Evolutionary conservation across 208 protist species (phyloP), one percentile per base, ranked within the genome.

Genomic region (Phytomonas serpens): DNA sequence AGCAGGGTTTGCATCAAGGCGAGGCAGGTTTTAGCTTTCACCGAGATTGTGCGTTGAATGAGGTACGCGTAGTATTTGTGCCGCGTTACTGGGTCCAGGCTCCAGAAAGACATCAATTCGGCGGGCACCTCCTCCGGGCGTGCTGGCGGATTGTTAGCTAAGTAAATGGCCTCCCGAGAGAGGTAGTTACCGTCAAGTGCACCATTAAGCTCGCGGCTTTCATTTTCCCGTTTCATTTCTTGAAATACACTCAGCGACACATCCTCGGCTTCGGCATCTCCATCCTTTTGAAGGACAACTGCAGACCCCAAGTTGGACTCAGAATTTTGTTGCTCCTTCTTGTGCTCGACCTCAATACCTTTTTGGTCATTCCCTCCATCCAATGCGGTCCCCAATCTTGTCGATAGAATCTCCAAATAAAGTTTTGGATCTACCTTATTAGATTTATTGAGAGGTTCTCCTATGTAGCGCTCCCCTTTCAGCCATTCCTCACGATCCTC

Each of bases 51-150:
- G n/a, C 71, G 76, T 31, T 81, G 83, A 57, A 96, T 93, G 33
- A 96, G 85, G 73, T 87, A 93, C 65, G 87, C 87, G 69, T 91
- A 96, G 74, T 93, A 96, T 69, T 86, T 79, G 76, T 94, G 88
- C 40, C 91, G 83, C 37, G 82, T 76, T 0, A 77, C 73, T 23
- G 89, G 88, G 19, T 85, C 76, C 40, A 96, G 74, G 72, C 89
- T 94, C 89, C 91, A 96, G n/a, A 92, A 78, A 4, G 88, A 94
- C 27, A 87, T 81, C 34, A 96, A 69, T 69, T 87, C 85, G 19
- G 84, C 80, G 27, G 91, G 91, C 14, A 96, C 80, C 64, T 67
- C 68, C 13, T 78, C 73, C 7, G 88, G 91, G 0, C 76, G 67
- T 40, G 63, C 51, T 16, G 88, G 88, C 23, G 91, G 85, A 67